Base-by-base conservation (phyloP, 1,284 basidiomycete genomes). In the Termitomyces sp. region DNA sequence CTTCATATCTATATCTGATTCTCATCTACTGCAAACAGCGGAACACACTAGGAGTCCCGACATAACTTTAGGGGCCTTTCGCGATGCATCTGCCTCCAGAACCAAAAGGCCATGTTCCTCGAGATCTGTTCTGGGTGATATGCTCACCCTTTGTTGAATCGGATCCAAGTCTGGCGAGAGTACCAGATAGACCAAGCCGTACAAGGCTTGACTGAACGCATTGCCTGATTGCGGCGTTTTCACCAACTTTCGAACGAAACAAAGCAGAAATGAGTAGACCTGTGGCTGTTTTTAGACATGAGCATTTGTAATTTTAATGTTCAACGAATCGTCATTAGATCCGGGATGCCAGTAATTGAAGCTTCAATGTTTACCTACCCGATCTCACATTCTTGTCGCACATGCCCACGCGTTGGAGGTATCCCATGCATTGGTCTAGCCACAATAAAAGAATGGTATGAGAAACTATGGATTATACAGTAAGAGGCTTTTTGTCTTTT, bases 401-500 rank as follows among this genome's bases (percentile, higher is more conserved):
- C 28, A 21, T 8, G 12, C 3, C 3, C 8, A 28, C 24, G 13
- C 2, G 13, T 50, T 28, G 10, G 49, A 48, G 40, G 45, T 55
- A 48, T 53, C 42, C 31, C 38, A 50, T 52, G 50, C 39, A 56
- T 31, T 41, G 47, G 47, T 56, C 48, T 51, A 56, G 31, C 28
- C 28, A 34, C 33, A 30, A 46, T 30, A 50, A 49, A 31, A 40
- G 21, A 53, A 53, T 8, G 26, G 50, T 53, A 52, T 12, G 28
- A 42, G 21, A 48, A 26, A 48, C 34, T 38, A 42, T n/a, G 47
- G 34, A 56, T 56, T 68, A 73, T 61, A 72, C 68, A 56, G 70
- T 54, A 44, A 79, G 72, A 13, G 79, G 76, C 66, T 82, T 84
- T 68, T 71, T 76, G 61, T 82, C 82, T 68, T 84, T 86, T 81